Evolutionary conservation across 2,329 filamentous ascomycete genomes (phyloP), one percentile per base, ranked within the genome.

Genomic region (Colletotrichum plurivorum): DNA sequence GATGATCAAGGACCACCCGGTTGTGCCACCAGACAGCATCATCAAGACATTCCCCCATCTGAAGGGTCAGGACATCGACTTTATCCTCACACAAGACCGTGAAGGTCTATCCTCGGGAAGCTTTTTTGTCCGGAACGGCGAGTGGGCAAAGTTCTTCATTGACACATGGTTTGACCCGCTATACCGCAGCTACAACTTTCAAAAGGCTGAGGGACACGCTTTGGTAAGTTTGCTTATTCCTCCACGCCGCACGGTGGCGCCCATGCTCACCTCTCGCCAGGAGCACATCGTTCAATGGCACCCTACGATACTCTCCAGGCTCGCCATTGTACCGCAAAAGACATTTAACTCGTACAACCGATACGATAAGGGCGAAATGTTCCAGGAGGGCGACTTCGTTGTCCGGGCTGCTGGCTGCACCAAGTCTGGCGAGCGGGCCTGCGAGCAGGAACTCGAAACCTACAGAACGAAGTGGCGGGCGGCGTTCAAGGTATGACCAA

Each of bases 121-220:
- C 80, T 92, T 97, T 71, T 84, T 98, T 15, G 78, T 99, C 13
- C 87, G 90, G 71, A 93, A 92, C 70, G 94, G 95, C 22, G 94
- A 96, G 63, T 99, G 95, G 94, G 93, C 93, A 52, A 93, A 92
- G 76, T 99, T 93, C 84, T 94, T 99, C 77, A 81, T 98, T 18
- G 96, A 99, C 78, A 92, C 93, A 1, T 99, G 96, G 96, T 97
- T 96, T 77, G 94, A 98, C 78, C 96, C 96, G 55, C 84, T 98
- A 51, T 99, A 97, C 81, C 88, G 95, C 72, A 93, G 87, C 73
- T 99, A 99, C 83, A 97, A 97, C 78, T 99, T 99, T 77, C 94
- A 97, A 77, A 98, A 97, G 79, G 95, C 94, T 0, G 96, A 99
- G 80, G 89, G 87, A 25, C 95, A 99, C 83, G 95, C 95, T 58